Evolutionary conservation across 2,329 filamentous ascomycete genomes (phyloP), one percentile per base, ranked within the genome.

Genomic region (Escovopsis sp.): DNA sequence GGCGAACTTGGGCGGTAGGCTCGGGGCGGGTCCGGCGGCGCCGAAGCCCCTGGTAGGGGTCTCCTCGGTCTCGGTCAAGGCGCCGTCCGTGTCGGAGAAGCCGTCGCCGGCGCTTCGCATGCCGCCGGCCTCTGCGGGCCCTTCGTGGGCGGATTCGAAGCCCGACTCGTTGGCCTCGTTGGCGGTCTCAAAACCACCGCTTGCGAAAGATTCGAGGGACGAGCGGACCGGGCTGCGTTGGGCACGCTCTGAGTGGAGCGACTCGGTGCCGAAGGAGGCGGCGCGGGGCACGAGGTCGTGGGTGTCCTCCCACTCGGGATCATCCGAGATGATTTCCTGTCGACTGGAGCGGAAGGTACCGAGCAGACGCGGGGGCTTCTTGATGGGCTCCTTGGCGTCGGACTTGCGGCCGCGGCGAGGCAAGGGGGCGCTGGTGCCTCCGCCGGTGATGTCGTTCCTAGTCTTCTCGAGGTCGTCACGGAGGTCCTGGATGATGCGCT

Each of bases 101-200:
- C 85, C 83, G 53, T 96, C 91, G 12, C 79, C 76, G n/a, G 85
- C 87, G 4, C 89, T 95, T 59, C 94, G 84, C 75, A 96, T 96
- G 48, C 86, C 86, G 51, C 96, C 89, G 10, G 87, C 94, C 63
- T 94, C 88, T 0, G 86, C 94, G 11, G 69, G 75, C 26, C 78
- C 77, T 61, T 95, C 89, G 54, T 93, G 85, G 23, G 75, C 76
- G 2, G 75, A 80, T 55, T 78, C 75, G 48, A 80, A 80, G 8
- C 72, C 74, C 18, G 72, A 75, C 48, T 81, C 77, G 49, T 70
- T 77, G 1, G 74, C 76, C 55, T 94, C 87, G 46, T 85, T 85
- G 33, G 85, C 83, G 6, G 84, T 89, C 45, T 91, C 84, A 51
- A 88, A 89, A 2, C 76, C 70, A 49, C 88, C 82, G 42, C 70